Percentiles rank a stretch among this genome's conserved stretches.
Conservation (phyloP, 1,284 basidiomycete species). For the Chalciporus sp. region DNA sequence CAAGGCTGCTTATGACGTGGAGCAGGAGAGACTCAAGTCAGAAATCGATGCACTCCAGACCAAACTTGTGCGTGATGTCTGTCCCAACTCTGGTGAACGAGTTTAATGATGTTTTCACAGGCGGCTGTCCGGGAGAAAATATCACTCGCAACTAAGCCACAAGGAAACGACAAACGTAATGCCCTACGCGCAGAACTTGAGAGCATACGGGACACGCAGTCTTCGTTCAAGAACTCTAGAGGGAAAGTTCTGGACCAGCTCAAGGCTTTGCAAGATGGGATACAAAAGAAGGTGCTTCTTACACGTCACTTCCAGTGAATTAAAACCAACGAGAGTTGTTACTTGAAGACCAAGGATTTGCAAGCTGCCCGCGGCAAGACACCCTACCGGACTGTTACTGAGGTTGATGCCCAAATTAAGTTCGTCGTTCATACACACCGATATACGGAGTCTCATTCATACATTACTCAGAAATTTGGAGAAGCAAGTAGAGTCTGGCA, state of each 20-base stretch:
- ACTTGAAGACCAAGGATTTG: conserved; percentile 80
- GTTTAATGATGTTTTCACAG: conserved; percentile 43
- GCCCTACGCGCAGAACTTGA: conserved; percentile 85
- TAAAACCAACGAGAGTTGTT: conserved; percentile 6
- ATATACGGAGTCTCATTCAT: conserved; percentile 6
- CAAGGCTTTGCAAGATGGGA: conserved; percentile 77
- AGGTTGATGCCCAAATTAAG: conserved; percentile 88
- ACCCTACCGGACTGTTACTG: conserved; percentile 84
- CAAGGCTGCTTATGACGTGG: conserved; percentile 77
- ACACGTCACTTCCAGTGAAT: background rate
- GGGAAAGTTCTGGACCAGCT: conserved; percentile 84
- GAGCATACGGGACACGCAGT: conserved; percentile 78
- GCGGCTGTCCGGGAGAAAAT: conserved; percentile 82
- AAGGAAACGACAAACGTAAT: conserved; percentile 73
- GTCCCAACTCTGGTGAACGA: background rate
- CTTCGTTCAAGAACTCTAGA: conserved; percentile 76
- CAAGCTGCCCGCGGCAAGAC: conserved; percentile 82
- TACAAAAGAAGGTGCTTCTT: conserved; percentile 79
- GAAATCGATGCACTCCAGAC: conserved; percentile 83
- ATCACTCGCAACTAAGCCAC: conserved; percentile 56
- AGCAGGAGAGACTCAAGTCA: conserved; percentile 81
- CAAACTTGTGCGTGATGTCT: conserved; percentile 67
- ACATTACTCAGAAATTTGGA: conserved; percentile 68
- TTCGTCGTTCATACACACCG: conserved; percentile 40
- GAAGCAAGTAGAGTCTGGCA: conserved; percentile 89